Percentiles rank a stretch among this genome's conserved stretches.
Evolutionary conservation across 2,329 filamentous ascomycete species (phyloP).

Genomic region (Drechslera avenae): DNA sequence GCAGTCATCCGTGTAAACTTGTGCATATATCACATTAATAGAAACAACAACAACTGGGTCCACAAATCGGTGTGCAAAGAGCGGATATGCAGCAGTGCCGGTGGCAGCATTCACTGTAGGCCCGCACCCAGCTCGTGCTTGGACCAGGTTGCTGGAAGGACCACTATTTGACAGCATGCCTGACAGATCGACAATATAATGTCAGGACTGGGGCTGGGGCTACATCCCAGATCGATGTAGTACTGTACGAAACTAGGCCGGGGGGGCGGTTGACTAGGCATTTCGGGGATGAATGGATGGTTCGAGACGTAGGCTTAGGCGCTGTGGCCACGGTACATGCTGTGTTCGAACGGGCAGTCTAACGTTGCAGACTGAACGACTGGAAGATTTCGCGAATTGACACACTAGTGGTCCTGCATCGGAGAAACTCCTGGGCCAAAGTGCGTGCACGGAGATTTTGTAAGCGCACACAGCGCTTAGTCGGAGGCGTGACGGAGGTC

Average conservation of each 20-base stretch:
- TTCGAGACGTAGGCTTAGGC: constrained; percentile 2
- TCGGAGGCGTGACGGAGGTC: not conserved
- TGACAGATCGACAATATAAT: not conserved
- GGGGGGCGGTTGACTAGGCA: not conserved
- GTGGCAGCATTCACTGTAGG: not conserved
- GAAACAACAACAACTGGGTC: not conserved
- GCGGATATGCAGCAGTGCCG: not conserved
- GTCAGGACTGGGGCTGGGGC: not conserved
- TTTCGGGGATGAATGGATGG: not conserved
- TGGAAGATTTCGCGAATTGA: not conserved
- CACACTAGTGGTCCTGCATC: not conserved
- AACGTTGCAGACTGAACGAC: not conserved
- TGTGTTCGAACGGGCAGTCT: not conserved
- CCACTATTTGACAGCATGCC: constrained; percentile 2
- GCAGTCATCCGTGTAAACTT: not conserved
- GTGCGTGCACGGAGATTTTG: not conserved
- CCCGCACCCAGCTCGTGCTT: constrained; percentile 1
- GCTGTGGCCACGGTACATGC: not conserved
- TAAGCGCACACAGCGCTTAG: not conserved
- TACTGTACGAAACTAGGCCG: too few relatives aligned
- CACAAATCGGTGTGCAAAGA: not conserved
- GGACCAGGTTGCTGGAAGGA: not conserved
- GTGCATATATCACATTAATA: not conserved
- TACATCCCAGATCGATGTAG: not conserved
- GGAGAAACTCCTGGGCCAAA: not conserved